Evolutionary conservation across 768 basidiomycete genomes (phyloP).

Genomic region (Podaxis pistillaris): DNA sequence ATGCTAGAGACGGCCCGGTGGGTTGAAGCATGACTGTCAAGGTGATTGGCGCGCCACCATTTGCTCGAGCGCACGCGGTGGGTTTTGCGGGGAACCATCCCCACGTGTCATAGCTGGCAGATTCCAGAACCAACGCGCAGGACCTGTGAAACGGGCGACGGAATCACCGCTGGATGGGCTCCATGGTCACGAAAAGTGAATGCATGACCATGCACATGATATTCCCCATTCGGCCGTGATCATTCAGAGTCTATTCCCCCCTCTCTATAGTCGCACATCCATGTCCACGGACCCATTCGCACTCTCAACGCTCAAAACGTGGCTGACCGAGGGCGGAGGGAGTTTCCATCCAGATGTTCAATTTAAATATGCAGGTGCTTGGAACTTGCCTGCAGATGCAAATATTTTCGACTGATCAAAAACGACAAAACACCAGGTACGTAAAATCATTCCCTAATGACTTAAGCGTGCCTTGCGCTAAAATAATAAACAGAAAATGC

Average conservation of each 20-base stretch:
- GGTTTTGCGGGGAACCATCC: no score
- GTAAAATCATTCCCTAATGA: background rate
- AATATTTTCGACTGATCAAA: background rate
- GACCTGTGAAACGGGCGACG: no score
- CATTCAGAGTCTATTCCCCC: background rate
- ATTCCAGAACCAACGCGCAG: no score
- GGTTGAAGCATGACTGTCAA: no score
- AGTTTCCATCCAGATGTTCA: background rate
- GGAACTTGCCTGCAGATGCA: background rate
- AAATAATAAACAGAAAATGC: slow-evolving; percentile 27
- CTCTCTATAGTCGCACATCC: background rate
- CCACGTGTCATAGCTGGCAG: no score
- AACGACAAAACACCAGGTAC: background rate
- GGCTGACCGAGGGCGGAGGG: slow-evolving; percentile 3
- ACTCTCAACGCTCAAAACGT: slow-evolving; percentile 1
- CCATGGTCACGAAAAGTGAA: no score
- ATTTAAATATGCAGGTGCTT: slow-evolving; percentile 10
- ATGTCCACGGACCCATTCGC: background rate
- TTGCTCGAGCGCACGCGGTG: no score
- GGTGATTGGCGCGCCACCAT: no score
- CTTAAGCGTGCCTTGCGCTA: slow-evolving; percentile 6
- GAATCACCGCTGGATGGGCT: no score
- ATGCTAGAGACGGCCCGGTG: background rate
- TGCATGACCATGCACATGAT: no score
- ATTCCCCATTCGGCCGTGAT: no score